These are phyloP conservation scores for Volvox africanus DNA, from an alignment of 139 green algal species.

Conservation along the genomic window DNA sequence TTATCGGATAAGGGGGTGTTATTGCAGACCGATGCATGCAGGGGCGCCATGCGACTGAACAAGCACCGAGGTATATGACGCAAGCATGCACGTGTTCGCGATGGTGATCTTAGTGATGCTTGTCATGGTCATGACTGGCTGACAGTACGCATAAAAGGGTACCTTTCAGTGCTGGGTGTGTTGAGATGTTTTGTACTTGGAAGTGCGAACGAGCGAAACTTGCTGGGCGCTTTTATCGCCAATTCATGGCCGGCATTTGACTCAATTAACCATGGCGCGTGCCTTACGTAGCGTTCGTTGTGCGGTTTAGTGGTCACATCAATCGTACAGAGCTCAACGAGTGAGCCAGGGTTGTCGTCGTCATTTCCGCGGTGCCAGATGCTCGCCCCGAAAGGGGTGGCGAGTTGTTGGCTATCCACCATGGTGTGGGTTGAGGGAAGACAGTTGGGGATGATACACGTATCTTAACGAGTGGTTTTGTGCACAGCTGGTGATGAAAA, in stretches of 20 bases:
- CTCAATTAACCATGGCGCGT: background rate
- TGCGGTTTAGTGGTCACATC: background rate
- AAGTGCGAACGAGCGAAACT: background rate
- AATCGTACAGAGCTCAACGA: background rate
- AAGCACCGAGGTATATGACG: background rate
- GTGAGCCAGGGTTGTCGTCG: background rate
- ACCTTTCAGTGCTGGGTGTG: background rate
- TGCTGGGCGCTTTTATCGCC: background rate
- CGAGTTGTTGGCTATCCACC: background rate
- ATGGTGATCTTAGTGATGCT: background rate
- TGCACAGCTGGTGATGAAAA: background rate
- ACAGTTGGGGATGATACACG: background rate
- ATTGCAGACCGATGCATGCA: slow-evolving; percentile 1
- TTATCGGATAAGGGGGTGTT: background rate
- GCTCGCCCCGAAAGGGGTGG: slow-evolving; percentile 6
- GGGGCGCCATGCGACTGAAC: background rate
- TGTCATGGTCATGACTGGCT: background rate
- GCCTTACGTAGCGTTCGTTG: background rate
- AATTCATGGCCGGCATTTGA: background rate
- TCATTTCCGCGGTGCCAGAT: background rate
- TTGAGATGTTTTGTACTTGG: background rate
- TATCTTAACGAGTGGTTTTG: background rate
- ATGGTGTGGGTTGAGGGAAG: background rate
- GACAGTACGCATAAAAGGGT: background rate
- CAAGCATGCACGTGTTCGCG: background rate